These are phyloP conservation scores for Fusarium sublunatum DNA, from an alignment of 2,329 filamentous ascomycete genomes.

Conservation along the genomic window DNA sequence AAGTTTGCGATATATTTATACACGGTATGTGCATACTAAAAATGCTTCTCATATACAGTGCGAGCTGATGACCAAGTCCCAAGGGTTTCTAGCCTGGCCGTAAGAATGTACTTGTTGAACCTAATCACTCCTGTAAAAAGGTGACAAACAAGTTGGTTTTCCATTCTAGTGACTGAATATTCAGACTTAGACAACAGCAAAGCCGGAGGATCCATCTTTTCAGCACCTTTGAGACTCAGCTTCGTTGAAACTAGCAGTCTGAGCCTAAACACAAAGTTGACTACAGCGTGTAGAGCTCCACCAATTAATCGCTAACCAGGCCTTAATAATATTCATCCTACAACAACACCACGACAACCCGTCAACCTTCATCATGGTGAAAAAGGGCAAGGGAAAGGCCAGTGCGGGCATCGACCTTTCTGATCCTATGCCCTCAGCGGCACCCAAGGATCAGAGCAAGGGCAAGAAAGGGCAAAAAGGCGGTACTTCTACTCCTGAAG, in stretches of 20 bases:
- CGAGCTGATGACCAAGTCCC: too few species aligned
- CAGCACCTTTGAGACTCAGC: not conserved
- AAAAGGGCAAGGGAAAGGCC: conserved; percentile 65
- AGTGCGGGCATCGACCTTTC: conserved; percentile 37
- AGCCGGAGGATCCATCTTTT: not conserved
- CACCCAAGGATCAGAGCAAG: conserved; percentile 59
- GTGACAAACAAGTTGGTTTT: not conserved
- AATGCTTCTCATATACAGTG: too few species aligned
- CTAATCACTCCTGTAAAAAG: not conserved
- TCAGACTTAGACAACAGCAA: not conserved
- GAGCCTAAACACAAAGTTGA: not conserved
- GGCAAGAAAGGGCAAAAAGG: conserved; percentile 55
- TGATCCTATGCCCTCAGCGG: conserved; percentile 50
- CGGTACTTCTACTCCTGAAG: conserved; percentile 46
- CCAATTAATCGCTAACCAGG: conserved; percentile 16
- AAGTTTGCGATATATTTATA: too few species aligned
- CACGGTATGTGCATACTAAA: too few species aligned
- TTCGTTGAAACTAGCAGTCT: not conserved
- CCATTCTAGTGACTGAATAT: not conserved
- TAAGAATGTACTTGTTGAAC: not conserved
- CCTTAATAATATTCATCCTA: conserved; percentile 22
- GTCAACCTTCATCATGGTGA: conserved; percentile 55
- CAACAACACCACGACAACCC: conserved; percentile 13
- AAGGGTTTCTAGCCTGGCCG: too few species aligned
- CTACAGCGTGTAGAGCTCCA: conserved; percentile 29